These are phyloP conservation scores for Antitrichia curtipendula DNA, from an alignment of 225 moss, liverwort and hornwort species.

Conservation along the genomic window DNA sequence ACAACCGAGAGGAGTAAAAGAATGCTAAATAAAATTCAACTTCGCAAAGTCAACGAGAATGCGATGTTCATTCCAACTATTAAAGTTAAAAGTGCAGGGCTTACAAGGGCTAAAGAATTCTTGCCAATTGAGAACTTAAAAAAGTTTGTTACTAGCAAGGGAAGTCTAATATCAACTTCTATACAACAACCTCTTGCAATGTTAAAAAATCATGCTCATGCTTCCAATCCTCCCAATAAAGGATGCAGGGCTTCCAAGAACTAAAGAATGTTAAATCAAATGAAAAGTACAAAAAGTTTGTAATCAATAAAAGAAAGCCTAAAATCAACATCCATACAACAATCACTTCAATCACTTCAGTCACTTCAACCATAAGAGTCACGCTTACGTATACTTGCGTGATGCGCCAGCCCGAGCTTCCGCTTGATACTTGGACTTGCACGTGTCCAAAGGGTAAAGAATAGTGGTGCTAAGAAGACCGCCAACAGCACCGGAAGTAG, in stretches of 20 bases:
- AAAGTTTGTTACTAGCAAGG: not conserved
- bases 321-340: not conserved
- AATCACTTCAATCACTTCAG: not conserved
- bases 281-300: not conserved
- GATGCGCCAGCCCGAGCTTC: slow-evolving; percentile 12
- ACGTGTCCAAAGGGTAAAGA: slow-evolving; percentile 91
- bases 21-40: not conserved
- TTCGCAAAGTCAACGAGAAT: not conserved
- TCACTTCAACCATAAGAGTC: not conserved
- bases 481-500: slow-evolving; percentile 86
- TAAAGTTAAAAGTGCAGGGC: not conserved
- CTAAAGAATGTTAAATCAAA: not conserved
- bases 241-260: not conserved
- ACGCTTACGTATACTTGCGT: slow-evolving; percentile 1
- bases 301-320: not conserved
- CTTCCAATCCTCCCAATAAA: not conserved
- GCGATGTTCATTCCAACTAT: not conserved
- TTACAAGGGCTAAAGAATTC: not conserved
- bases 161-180: not conserved
- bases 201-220: not conserved
- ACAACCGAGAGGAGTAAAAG: not conserved
- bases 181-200: not conserved
- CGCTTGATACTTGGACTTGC: slow-evolving; percentile 53
- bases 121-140: not conserved
- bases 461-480: slow-evolving; percentile 88